Evolutionary conservation across 208 protist species (phyloP).

Genomic region (Trypanosoma conorhini): DNA sequence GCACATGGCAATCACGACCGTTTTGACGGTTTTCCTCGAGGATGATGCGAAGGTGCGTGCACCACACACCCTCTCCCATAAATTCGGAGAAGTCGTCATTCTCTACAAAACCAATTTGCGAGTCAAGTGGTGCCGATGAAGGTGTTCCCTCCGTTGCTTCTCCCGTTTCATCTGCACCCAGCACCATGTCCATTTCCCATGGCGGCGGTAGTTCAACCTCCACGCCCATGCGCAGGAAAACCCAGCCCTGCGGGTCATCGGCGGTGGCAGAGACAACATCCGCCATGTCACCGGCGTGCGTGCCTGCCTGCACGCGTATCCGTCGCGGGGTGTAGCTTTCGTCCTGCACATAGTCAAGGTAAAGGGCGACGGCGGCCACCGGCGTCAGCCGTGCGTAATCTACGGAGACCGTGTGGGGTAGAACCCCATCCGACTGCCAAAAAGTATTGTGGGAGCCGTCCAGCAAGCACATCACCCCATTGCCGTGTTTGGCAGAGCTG

Average conservation of each 20-base stretch:
- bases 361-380: slow-evolving; percentile 56
- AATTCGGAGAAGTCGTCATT: slow-evolving; percentile 29
- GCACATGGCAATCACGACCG: slow-evolving; percentile 82
- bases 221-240: slow-evolving; percentile 31
- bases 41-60: slow-evolving; percentile 53
- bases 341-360: slow-evolving; percentile 67
- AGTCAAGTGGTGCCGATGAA: neutral
- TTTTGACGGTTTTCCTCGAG: slow-evolving; percentile 81
- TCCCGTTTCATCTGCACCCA: slow-evolving; percentile 1
- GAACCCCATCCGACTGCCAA: slow-evolving; percentile 89
- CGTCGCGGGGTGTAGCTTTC: slow-evolving; percentile 89
- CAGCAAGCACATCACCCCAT: slow-evolving; percentile 69
- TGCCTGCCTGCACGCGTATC: slow-evolving; percentile 66
- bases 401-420: slow-evolving; percentile 78
- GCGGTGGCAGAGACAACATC: slow-evolving; percentile 58
- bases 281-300: slow-evolving; percentile 61
- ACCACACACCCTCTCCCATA: slow-evolving; percentile 51
- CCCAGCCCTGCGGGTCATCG: slow-evolving; percentile 60
- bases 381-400: slow-evolving; percentile 57
- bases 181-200: neutral
- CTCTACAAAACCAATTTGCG: slow-evolving; percentile 1
- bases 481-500: slow-evolving; percentile 89
- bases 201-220: slow-evolving; percentile 14
- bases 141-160: neutral
- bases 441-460: slow-evolving; percentile 61